A percentile compares a stretch with the other conserved stretches of the same genome.
These are phyloP conservation scores for Falciphora oryzae DNA, from an alignment of 2,329 filamentous ascomycete species.

Conservation along the genomic window DNA sequence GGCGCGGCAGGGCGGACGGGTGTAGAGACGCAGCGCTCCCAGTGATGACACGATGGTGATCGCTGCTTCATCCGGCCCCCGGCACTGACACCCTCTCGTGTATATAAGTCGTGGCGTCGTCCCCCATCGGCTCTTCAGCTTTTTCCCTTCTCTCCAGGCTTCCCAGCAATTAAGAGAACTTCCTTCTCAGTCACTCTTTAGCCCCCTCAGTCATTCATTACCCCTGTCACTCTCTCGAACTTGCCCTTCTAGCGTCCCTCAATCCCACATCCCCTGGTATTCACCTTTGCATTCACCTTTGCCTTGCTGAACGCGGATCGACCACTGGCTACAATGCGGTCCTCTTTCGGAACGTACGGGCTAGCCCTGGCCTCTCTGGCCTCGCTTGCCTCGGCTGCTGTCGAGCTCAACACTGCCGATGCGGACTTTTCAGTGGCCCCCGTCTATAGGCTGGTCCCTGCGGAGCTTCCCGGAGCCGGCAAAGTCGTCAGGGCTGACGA, in stretches of 20 bases:
- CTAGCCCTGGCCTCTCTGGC: not conserved
- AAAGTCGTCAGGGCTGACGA: too few species aligned
- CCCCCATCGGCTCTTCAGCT: not conserved
- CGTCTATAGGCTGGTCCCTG: too few species aligned
- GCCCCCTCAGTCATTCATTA: not conserved
- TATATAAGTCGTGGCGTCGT: not conserved
- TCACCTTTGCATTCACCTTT: not conserved
- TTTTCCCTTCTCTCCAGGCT: not conserved
- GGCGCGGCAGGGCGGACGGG: too few species aligned
- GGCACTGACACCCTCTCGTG: not conserved
- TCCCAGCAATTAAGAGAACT: not conserved
- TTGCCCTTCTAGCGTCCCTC: not conserved
- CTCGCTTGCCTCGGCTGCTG: not conserved
- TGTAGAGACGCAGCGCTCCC: not conserved
- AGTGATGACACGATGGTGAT: not conserved
- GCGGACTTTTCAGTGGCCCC: not conserved
- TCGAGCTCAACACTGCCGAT: not conserved
- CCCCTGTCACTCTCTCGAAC: not conserved
- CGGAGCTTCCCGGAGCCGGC: too few species aligned
- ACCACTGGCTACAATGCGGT: not conserved
- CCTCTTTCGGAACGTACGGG: not conserved
- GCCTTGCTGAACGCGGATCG: too few species aligned
- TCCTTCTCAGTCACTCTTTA: not conserved
- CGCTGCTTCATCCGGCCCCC: not conserved
- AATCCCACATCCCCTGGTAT: not conserved